phyloP scores from a whole-genome alignment of 768 basidiomycete species.

The Tylopilus balloui region DNA sequence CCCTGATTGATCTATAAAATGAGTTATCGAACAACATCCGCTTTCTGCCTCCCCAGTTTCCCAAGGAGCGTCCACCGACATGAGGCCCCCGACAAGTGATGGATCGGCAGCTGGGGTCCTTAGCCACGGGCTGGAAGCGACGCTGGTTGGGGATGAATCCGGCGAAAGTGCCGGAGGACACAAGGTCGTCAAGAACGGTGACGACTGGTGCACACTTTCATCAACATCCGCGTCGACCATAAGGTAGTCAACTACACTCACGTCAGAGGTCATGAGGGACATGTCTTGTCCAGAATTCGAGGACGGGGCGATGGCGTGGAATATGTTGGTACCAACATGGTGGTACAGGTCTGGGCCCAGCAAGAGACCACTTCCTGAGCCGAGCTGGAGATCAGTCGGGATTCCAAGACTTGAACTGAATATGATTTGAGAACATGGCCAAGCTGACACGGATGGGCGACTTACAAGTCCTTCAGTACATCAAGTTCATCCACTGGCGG shows the following conservation, averaged over 20 bases:
- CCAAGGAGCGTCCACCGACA: background rate
- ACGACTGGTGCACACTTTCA: conserved; percentile 5
- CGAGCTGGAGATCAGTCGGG: background rate
- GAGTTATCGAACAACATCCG: background rate
- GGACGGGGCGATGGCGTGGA: background rate
- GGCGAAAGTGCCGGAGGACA: conserved; percentile 22
- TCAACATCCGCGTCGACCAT: background rate
- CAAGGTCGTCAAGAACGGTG: background rate
- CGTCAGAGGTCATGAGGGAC: background rate
- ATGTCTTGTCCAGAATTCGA: background rate
- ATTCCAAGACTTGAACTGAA: conserved; percentile 3
- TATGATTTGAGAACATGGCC: conserved; percentile 7
- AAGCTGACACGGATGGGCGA: background rate
- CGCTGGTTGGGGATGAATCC: conserved; percentile 21
- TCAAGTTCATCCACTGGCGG: conserved; percentile 27
- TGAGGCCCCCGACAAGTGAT: background rate
- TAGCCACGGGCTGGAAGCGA: conserved; percentile 19
- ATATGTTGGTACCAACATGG: background rate
- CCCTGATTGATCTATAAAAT: conserved; percentile 15
- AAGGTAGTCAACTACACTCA: conserved; percentile 8
- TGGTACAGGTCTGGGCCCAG: conserved; percentile 1
- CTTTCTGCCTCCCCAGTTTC: background rate
- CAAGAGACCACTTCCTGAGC: conserved; percentile 10
- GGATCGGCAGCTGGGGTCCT: conserved; percentile 15
- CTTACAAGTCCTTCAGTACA: conserved; percentile 20